Evolutionary conservation across 805 yeast species (phyloP).

Genomic region (Ogataea naganishii): DNA sequence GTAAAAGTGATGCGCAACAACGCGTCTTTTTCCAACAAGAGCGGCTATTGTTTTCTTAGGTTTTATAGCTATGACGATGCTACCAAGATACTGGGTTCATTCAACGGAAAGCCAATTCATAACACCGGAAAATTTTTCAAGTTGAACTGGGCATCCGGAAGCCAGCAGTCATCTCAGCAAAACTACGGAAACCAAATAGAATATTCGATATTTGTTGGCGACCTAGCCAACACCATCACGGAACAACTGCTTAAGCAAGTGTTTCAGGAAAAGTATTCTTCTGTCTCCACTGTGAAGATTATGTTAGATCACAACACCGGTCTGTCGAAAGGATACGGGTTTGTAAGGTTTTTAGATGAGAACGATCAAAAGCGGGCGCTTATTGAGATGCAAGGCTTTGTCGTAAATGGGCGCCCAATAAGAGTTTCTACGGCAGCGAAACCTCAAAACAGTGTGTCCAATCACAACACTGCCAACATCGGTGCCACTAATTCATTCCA

Average conservation of each 20-base stretch:
- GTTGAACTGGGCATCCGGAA: conserved; percentile 69
- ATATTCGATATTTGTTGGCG: conserved; percentile 79
- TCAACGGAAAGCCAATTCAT: conserved; percentile 65
- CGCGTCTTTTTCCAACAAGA: conserved; percentile 30
- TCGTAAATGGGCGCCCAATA: conserved; percentile 66
- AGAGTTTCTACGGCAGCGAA: conserved; percentile 63
- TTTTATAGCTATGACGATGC: conserved; percentile 58
- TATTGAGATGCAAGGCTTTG: conserved; percentile 72
- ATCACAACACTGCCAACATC: conserved; percentile 3
- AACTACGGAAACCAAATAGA: conserved; percentile 30
- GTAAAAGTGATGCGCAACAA: conserved; percentile 69
- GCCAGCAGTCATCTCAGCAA: conserved; percentile 9
- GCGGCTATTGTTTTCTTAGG: conserved; percentile 79
- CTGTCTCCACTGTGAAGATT: conserved; percentile 67
- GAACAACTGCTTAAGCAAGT: conserved; percentile 57
- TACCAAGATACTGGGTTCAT: conserved; percentile 48
- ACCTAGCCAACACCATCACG: conserved; percentile 62
- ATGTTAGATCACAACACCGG: conserved; percentile 69
- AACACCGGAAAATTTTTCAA: conserved; percentile 52
- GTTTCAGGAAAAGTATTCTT: conserved; percentile 63
- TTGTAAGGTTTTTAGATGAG: conserved; percentile 64
- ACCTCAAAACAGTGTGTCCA: conserved; percentile 9
- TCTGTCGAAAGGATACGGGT: conserved; percentile 78
- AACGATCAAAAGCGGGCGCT: conserved; percentile 66
- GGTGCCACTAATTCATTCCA: conserved; percentile 2